These are phyloP conservation scores for Debaryomyces castellii DNA, from an alignment of 805 yeast species.

Conservation along the genomic window DNA sequence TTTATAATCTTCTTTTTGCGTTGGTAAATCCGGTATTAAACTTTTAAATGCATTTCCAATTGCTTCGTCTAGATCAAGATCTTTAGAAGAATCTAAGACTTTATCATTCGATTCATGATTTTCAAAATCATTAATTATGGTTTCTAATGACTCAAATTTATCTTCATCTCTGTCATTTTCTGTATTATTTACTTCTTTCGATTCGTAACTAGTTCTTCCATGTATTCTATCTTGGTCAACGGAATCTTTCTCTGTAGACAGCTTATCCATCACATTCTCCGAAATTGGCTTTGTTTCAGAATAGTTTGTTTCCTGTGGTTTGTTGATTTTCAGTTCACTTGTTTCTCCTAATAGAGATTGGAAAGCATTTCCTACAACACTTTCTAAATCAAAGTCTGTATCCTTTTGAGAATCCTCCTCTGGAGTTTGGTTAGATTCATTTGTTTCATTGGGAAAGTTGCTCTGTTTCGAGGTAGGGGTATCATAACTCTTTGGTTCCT, in stretches of 20 bases:
- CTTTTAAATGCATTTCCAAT: conserved; percentile 18
- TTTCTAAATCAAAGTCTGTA: conserved; percentile 10
- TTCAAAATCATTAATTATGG: neutral
- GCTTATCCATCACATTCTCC: too few relatives aligned
- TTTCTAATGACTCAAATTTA: neutral
- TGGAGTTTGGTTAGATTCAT: neutral
- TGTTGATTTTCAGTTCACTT: neutral
- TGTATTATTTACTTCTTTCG: neutral
- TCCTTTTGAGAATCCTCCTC: conserved; percentile 10
- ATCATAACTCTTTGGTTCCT: neutral
- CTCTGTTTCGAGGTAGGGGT: neutral
- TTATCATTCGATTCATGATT: neutral
- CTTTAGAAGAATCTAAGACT: conserved; percentile 3
- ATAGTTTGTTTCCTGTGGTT: neutral
- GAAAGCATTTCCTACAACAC: conserved; percentile 23
- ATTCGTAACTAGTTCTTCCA: neutral
- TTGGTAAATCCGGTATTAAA: neutral
- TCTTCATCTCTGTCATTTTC: neutral
- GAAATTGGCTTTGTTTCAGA: neutral
- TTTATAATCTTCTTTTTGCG: neutral
- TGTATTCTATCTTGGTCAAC: too few relatives aligned
- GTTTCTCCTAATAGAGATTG: neutral
- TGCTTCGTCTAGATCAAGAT: conserved; percentile 13
- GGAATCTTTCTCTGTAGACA: too few relatives aligned
- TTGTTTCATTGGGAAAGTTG: neutral